Conservation (phyloP, 352 stramenopile genomes). For the Globisporangium paddicum region DNA sequence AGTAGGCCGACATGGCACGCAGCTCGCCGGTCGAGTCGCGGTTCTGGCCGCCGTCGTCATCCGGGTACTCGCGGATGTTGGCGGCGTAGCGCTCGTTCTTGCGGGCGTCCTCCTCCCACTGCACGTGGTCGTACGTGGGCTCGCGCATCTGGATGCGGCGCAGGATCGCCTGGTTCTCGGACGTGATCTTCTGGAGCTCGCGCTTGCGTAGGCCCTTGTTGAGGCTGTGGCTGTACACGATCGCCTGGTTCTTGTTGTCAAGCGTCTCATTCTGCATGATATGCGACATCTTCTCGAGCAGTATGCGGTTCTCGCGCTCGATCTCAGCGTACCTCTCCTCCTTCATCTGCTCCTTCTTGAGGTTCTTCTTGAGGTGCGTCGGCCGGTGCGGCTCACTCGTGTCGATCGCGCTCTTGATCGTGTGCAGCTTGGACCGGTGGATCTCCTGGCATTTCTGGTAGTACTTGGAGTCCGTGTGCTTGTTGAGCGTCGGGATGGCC, state of each 20-base stretch:
- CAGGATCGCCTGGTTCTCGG: slow-evolving; percentile 85
- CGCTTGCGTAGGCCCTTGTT: slow-evolving; percentile 83
- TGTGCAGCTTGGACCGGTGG: slow-evolving; percentile 70
- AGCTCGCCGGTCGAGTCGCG: slow-evolving; percentile 42
- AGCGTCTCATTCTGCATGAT: slow-evolving; percentile 91
- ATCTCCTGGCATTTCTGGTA: slow-evolving; percentile 87
- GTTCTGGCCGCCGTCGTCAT: slow-evolving; percentile 24
- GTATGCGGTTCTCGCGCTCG: slow-evolving; percentile 95
- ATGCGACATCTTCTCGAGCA: slow-evolving; percentile 97
- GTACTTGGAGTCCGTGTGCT: slow-evolving; percentile 83
- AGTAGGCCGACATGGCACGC: slow-evolving; percentile 54
- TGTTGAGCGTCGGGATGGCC: slow-evolving; percentile 84
- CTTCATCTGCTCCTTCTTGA: slow-evolving; percentile 97
- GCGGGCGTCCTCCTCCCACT: slow-evolving; percentile 88
- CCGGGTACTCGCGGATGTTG: slow-evolving; percentile 88
- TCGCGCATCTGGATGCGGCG: slow-evolving; percentile 87
- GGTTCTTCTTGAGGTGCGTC: slow-evolving; percentile 91
- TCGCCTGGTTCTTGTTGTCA: slow-evolving; percentile 84
- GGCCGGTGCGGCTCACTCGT: slow-evolving; percentile 90
- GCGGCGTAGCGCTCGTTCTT: slow-evolving; percentile 79
- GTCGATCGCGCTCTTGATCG: slow-evolving; percentile 94
- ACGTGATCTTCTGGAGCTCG: slow-evolving; percentile 84
- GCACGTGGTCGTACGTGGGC: slow-evolving; percentile 86
- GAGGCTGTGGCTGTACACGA: slow-evolving; percentile 72
- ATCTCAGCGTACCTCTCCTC: slow-evolving; percentile 94